These are phyloP conservation scores for Stachybotrys elegans DNA, from an alignment of 2,329 filamentous ascomycete species.

Conservation along the genomic window DNA sequence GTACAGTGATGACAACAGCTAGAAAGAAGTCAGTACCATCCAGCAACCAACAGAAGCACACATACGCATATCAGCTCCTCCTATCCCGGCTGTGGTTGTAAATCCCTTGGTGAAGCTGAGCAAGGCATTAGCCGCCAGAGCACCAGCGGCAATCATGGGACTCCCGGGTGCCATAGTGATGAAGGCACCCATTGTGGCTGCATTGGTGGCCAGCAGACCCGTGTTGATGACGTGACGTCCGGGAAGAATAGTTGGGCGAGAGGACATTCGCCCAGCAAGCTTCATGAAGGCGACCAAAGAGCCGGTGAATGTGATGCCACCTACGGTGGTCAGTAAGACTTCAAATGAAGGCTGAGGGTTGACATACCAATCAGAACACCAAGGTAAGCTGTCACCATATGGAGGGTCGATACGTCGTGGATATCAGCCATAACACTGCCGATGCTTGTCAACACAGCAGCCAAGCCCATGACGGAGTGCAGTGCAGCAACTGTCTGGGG, in stretches of 20 bases:
- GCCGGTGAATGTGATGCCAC: slow-evolving; percentile 84
- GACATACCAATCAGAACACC: slow-evolving; percentile 70
- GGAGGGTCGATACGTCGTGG: slow-evolving; percentile 66
- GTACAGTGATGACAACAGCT: slow-evolving; percentile 79
- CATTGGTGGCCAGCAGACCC: slow-evolving; percentile 67
- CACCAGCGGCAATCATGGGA: slow-evolving; percentile 72
- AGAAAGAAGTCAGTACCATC: slow-evolving; percentile 9
- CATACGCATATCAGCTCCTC: slow-evolving; percentile 83
- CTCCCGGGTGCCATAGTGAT: slow-evolving; percentile 75
- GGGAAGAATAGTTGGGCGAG: slow-evolving; percentile 65
- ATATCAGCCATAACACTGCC: slow-evolving; percentile 77
- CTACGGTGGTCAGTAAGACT: slow-evolving; percentile 19
- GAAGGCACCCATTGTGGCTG: slow-evolving; percentile 80
- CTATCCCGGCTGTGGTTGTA: slow-evolving; percentile 83
- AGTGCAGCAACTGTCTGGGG: slow-evolving; percentile 86
- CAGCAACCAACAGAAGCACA: too few species aligned
- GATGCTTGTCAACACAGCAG: slow-evolving; percentile 82
- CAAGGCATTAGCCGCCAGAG: slow-evolving; percentile 68
- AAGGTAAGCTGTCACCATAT: slow-evolving; percentile 80
- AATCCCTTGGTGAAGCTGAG: slow-evolving; percentile 83
- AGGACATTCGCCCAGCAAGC: slow-evolving; percentile 76
- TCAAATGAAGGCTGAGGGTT: neutral
- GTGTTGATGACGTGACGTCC: slow-evolving; percentile 73
- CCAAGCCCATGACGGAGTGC: slow-evolving; percentile 85
- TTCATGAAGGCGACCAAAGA: slow-evolving; percentile 88